Conservation (phyloP, 2,329 filamentous ascomycete genomes). For the Fusarium praegraminearum region DNA sequence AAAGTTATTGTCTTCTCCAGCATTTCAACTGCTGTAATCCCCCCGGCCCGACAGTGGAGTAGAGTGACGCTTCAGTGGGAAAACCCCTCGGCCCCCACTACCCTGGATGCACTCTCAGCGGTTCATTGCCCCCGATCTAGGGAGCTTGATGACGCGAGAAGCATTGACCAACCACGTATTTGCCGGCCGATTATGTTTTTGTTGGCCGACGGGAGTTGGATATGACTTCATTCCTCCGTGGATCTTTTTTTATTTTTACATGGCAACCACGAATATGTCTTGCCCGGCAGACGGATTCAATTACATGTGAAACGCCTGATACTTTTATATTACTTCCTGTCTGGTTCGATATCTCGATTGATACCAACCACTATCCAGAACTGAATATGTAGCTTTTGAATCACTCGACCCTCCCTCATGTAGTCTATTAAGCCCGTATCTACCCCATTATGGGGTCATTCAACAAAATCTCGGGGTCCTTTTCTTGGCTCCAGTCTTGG, state of each 20-base stretch:
- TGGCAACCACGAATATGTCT: conserved; percentile 7
- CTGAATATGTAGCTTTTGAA: neutral
- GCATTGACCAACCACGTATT: conserved; percentile 18
- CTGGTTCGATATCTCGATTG: neutral
- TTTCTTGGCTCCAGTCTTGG: conserved; percentile 28
- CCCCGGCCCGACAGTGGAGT: conserved; percentile 17
- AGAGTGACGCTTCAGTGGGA: conserved; percentile 24
- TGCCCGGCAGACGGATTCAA: conserved; percentile 1
- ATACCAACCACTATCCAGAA: neutral
- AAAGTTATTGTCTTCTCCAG: neutral
- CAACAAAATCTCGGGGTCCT: conserved; percentile 7
- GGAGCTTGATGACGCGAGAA: conserved; percentile 24
- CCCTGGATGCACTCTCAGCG: neutral
- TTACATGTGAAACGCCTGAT: neutral
- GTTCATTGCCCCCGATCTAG: conserved; percentile 22
- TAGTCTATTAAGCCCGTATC: conserved; percentile 5
- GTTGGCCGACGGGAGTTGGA: conserved; percentile 3
- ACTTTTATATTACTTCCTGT: neutral
- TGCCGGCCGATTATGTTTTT: neutral
- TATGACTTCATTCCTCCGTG: conserved; percentile 29
- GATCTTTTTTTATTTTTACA: conserved; percentile 12
- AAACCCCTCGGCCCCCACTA: conserved; percentile 1
- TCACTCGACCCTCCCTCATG: conserved; percentile 11
- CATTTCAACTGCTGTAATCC: neutral
- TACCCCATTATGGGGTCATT: conserved; percentile 6